Conservation (phyloP, 2,329 filamentous ascomycete genomes). For the Curvularia verruculosa region DNA sequence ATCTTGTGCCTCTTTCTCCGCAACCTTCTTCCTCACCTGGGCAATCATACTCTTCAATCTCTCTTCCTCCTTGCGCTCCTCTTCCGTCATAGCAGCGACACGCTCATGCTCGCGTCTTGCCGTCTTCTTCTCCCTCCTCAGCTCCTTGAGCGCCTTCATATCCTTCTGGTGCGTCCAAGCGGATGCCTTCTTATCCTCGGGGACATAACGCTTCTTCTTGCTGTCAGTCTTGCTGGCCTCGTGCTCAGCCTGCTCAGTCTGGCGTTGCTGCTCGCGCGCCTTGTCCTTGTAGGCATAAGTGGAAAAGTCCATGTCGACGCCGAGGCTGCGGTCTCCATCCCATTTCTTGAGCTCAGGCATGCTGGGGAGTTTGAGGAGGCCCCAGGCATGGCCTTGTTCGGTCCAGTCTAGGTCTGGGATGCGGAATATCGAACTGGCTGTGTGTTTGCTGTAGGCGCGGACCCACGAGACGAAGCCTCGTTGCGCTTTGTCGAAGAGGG, state of each 20-base stretch:
- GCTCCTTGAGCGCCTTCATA: constrained; percentile 38
- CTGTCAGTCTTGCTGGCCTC: constrained; percentile 23
- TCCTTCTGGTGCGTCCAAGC: constrained; percentile 50
- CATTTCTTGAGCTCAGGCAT: constrained; percentile 79
- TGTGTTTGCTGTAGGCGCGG: constrained; percentile 87
- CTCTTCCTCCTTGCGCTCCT: constrained; percentile 45
- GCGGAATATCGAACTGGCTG: constrained; percentile 89
- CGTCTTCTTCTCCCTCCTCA: constrained; percentile 44
- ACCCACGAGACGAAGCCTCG: constrained; percentile 94
- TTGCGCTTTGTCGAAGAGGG: constrained; percentile 85
- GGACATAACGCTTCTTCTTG: constrained; percentile 38
- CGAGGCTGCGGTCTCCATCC: constrained; percentile 52
- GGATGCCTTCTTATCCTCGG: constrained; percentile 35
- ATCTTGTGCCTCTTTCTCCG: constrained; percentile 32
- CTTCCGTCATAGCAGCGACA: constrained; percentile 32
- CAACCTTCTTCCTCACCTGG: constrained; percentile 35
- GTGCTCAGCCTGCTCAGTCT: constrained; percentile 40
- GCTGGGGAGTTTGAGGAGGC: constrained; percentile 81
- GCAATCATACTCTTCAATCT: constrained; percentile 41
- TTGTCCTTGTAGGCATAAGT: constrained; percentile 54
- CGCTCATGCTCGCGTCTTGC: constrained; percentile 41
- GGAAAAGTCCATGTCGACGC: constrained; percentile 50
- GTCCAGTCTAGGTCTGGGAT: constrained; percentile 82
- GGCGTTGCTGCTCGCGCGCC: constrained; percentile 50
- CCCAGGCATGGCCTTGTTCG: constrained; percentile 82